Conservation (phyloP, 192 early-diverging fungal species). For the Backusella tarrabulga region DNA sequence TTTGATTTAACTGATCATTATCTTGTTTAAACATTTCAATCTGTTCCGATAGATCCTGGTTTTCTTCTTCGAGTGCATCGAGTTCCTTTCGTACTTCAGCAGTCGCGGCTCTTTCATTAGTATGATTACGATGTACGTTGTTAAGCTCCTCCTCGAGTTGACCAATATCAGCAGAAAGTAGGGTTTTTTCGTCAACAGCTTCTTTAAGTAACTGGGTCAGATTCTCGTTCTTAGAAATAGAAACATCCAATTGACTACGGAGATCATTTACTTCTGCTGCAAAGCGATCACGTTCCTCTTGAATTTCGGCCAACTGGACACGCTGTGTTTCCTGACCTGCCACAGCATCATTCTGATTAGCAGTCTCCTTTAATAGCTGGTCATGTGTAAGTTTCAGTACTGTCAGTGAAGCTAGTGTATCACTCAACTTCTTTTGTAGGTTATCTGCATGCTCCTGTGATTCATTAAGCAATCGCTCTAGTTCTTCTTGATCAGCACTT, state of each 20-base stretch:
- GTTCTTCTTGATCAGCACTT: neutral
- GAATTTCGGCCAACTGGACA: neutral
- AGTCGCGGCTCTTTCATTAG: neutral
- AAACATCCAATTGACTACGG: slow-evolving; percentile 32
- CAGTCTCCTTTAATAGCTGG: neutral
- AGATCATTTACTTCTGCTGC: slow-evolving; percentile 35
- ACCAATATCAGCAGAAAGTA: slow-evolving; percentile 1
- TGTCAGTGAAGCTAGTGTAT: slow-evolving; percentile 6
- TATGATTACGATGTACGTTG: neutral
- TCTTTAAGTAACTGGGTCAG: neutral
- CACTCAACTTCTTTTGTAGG: neutral
- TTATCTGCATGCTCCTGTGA: neutral
- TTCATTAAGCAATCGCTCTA: neutral
- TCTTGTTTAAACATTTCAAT: neutral
- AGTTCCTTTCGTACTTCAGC: neutral
- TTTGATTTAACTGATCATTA: neutral
- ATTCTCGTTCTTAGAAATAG: neutral
- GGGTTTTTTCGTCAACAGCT: neutral
- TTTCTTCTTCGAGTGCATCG: neutral
- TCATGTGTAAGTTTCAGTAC: slow-evolving; percentile 7
- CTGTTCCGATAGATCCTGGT: neutral
- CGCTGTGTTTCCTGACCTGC: slow-evolving; percentile 3
- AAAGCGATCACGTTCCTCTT: neutral
- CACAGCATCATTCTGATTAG: neutral
- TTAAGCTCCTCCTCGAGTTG: neutral